These are phyloP conservation scores for Chaetomium sp. DNA, from an alignment of 2,329 filamentous ascomycete species.

Conservation along the genomic window DNA sequence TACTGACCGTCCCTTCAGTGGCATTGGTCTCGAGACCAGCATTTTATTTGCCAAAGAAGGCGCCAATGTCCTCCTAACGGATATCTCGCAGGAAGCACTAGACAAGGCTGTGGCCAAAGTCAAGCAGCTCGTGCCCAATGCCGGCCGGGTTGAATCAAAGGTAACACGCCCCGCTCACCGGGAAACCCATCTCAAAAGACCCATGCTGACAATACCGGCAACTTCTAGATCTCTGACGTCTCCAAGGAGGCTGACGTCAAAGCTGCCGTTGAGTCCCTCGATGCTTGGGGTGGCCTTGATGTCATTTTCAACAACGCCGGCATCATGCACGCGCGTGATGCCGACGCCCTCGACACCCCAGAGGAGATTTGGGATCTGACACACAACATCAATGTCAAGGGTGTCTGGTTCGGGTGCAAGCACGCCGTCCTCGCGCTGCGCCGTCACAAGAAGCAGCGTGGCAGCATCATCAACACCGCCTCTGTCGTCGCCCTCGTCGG, in stretches of 20 bases:
- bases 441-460: slow-evolving; percentile 69
- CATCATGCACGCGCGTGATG: slow-evolving; percentile 85
- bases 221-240: slow-evolving; percentile 57
- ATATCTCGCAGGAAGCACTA: slow-evolving; percentile 73
- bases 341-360: slow-evolving; percentile 73
- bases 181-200: background rate
- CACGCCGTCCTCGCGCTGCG: slow-evolving; percentile 79
- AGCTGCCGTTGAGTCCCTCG: slow-evolving; percentile 65
- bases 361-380: slow-evolving; percentile 93
- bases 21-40: slow-evolving; percentile 86
- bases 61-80: slow-evolving; percentile 76
- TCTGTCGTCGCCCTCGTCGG: slow-evolving; percentile 84
- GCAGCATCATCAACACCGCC: slow-evolving; percentile 86
- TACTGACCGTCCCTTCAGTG: slow-evolving; percentile 43
- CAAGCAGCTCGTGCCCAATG: slow-evolving; percentile 60
- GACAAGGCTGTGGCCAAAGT: slow-evolving; percentile 68
- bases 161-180: slow-evolving; percentile 27
- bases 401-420: slow-evolving; percentile 95
- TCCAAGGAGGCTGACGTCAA: slow-evolving; percentile 77
- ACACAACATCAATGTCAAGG: slow-evolving; percentile 93
- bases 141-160: slow-evolving; percentile 53
- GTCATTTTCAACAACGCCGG: slow-evolving; percentile 97
- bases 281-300: slow-evolving; percentile 81
- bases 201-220: background rate
- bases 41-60: slow-evolving; percentile 89